A percentile compares a stretch with the other conserved stretches of the same genome.
Evolutionary conservation across 2,329 filamentous ascomycete species (phyloP).

Genomic region (Hypoxylon sp.): DNA sequence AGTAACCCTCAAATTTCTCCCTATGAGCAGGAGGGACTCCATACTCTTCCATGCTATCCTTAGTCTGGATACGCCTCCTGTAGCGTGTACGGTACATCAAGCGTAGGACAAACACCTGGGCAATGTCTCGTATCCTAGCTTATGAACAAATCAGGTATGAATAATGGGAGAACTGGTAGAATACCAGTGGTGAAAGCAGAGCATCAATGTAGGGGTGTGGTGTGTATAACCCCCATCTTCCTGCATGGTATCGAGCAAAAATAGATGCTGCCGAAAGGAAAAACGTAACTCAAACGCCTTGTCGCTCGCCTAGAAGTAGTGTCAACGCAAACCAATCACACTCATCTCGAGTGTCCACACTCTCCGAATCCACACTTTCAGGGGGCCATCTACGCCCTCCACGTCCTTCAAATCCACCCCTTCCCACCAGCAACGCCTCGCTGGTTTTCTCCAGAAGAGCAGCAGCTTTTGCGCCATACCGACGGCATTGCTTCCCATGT

Average conservation of each 20-base stretch:
- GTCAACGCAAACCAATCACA: conserved; percentile 83
- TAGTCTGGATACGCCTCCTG: conserved; percentile 21
- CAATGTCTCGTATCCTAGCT: conserved; percentile 41
- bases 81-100: conserved; percentile 30
- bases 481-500: conserved; percentile 81
- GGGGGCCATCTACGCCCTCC: conserved; percentile 87
- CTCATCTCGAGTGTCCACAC: conserved; percentile 99
- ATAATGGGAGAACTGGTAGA: conserved; percentile 30
- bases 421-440: conserved; percentile 98
- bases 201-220: conserved; percentile 20
- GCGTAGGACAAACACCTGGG: conserved; percentile 32
- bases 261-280: conserved; percentile 26
- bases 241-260: conserved; percentile 31
- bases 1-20: conserved; percentile 24
- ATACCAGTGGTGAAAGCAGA: conserved; percentile 20
- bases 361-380: conserved; percentile 98
- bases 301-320: conserved; percentile 42
- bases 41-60: conserved; percentile 15
- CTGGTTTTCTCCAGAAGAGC: conserved; percentile 98
- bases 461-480: conserved; percentile 99
- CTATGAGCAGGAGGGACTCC: conserved; percentile 1
- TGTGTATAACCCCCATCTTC: conserved; percentile 29
- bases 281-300: conserved; percentile 44
- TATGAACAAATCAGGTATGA: conserved; percentile 35
- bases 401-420: conserved; percentile 92